phyloP scores from a whole-genome alignment of 2,329 filamentous ascomycete genomes.

The Aspergillus ochraceus region DNA sequence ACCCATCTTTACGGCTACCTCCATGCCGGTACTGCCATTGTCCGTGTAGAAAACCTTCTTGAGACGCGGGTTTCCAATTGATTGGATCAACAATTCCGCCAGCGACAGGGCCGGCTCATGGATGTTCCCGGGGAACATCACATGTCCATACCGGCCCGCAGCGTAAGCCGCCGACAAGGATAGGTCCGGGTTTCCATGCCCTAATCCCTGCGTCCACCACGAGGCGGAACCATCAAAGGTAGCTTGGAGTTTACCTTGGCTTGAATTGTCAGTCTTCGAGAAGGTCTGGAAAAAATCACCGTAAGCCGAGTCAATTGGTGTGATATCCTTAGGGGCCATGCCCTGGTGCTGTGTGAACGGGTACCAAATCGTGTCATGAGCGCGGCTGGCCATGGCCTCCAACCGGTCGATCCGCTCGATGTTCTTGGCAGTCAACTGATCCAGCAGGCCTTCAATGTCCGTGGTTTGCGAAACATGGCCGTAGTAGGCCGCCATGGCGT shows the following conservation, averaged over 20 bases:
- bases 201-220: constrained; percentile 89
- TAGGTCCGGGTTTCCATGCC: constrained; percentile 72
- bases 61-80: constrained; percentile 64
- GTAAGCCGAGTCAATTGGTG: constrained; percentile 76
- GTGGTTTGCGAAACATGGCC: constrained; percentile 42
- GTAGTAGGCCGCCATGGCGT: constrained; percentile 67
- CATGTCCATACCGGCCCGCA: constrained; percentile 79
- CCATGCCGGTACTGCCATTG: constrained; percentile 79
- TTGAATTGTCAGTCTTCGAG: constrained; percentile 23
- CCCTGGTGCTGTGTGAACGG: constrained; percentile 80
- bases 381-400: constrained; percentile 61
- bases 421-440: constrained; percentile 56
- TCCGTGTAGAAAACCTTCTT: constrained; percentile 78
- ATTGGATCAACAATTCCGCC: constrained; percentile 62
- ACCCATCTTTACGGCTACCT: constrained; percentile 84
- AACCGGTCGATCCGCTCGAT: constrained; percentile 57
- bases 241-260: constrained; percentile 52
- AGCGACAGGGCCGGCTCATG: constrained; percentile 74
- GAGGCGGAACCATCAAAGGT: constrained; percentile 83
- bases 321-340: constrained; percentile 62
- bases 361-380: constrained; percentile 73
- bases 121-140: constrained; percentile 82
- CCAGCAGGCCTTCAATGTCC: constrained; percentile 49
- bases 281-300: constrained; percentile 75
- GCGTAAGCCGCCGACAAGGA: constrained; percentile 77